These are phyloP conservation scores for Euptelea pleiosperma DNA, from an alignment of 164 flowering plant genomes.

Conservation along the genomic window DNA sequence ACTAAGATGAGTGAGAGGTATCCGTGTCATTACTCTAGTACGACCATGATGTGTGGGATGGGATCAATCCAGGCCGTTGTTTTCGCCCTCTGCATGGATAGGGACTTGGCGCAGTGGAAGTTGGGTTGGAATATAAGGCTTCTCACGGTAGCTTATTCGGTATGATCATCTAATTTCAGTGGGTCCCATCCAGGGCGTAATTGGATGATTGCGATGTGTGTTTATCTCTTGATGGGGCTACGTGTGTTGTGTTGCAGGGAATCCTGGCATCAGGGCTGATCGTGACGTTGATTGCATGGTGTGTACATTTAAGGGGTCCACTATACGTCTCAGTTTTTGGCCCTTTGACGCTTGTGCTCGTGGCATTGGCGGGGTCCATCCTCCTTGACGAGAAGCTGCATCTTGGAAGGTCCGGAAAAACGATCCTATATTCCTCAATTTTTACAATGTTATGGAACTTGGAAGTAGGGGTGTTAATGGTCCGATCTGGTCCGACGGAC, in stretches of 20 bases:
- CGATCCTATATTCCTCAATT: background rate
- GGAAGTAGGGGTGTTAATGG: no score
- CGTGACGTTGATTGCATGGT: constrained; percentile 35
- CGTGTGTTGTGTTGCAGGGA: constrained; percentile 41
- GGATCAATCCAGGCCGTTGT: constrained; percentile 24
- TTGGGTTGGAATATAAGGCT: constrained; percentile 46
- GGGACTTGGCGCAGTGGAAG: constrained; percentile 39
- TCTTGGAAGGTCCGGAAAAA: constrained; percentile 40
- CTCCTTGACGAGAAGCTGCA: constrained; percentile 35
- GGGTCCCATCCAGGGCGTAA: no score
- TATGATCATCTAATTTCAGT: no score
- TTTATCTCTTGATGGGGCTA: no score
- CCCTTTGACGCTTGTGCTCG: constrained; percentile 44
- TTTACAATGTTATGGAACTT: no score
- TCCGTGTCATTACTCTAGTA: constrained; percentile 38
- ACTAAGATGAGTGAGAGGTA: constrained; percentile 28
- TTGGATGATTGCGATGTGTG: no score
- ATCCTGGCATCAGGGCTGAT: constrained; percentile 34
- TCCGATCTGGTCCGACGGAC: no score
- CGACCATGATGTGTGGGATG: constrained; percentile 35
- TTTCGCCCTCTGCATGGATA: constrained; percentile 28
- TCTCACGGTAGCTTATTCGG: constrained; percentile 30
- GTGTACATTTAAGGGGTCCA: constrained; percentile 41
- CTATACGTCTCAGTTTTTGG: constrained; percentile 43
- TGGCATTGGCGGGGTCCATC: constrained; percentile 35